Percentiles rank a stretch among this genome's conserved stretches.
These are phyloP conservation scores for Hemerocallis citrina DNA, from an alignment of 106 monocot genomes.

Conservation along the genomic window DNA sequence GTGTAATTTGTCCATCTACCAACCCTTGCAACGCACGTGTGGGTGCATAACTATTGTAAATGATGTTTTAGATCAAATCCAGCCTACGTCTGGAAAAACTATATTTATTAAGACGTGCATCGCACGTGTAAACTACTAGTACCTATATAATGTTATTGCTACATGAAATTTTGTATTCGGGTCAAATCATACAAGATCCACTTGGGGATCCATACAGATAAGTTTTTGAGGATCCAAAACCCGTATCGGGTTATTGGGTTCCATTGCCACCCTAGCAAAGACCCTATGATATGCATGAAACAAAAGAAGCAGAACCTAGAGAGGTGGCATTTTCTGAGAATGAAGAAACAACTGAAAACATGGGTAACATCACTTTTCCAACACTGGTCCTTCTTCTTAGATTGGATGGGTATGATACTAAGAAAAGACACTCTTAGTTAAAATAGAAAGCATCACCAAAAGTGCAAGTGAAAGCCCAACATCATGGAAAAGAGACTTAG, in stretches of 20 bases:
- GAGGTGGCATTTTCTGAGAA: background rate
- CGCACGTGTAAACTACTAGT: too few species aligned
- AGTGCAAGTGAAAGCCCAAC: background rate
- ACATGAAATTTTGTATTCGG: too few species aligned
- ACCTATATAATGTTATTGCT: too few species aligned
- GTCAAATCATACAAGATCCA: too few species aligned
- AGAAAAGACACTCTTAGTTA: background rate
- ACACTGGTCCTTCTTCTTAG: background rate
- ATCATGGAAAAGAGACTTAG: background rate
- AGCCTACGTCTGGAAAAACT: too few species aligned
- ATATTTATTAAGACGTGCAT: too few species aligned
- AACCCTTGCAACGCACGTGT: too few species aligned
- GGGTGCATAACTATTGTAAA: too few species aligned
- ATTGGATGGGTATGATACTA: background rate
- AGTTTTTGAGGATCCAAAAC: too few species aligned
- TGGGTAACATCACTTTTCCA: background rate
- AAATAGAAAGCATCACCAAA: background rate
- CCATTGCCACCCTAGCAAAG: background rate
- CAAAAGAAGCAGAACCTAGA: background rate
- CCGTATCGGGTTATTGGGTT: too few species aligned
- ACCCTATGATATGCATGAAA: background rate
- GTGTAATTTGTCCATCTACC: too few species aligned
- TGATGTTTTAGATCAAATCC: too few species aligned
- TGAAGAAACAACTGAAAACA: background rate
- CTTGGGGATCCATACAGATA: background rate